Evolutionary conservation across 179 eudicot genomes (phyloP).

Genomic region (Actinidia chinensis): DNA sequence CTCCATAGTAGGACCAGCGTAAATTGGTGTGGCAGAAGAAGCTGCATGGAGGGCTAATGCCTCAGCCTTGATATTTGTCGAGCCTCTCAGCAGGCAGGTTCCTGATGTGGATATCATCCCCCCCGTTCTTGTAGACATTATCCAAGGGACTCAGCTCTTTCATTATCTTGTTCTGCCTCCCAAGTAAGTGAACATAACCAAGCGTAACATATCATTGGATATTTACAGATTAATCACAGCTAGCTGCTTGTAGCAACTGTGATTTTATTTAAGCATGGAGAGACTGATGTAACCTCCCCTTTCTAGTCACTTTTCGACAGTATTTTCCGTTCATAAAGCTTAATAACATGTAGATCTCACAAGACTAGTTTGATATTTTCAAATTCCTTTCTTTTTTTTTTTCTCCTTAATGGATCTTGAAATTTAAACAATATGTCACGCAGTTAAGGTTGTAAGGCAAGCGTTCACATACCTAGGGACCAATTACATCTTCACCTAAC

Average conservation of each 20-base stretch:
- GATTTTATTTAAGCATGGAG: background rate
- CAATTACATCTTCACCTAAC: no score
- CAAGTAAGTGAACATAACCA: slow-evolving; percentile 23
- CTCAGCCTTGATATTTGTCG: slow-evolving; percentile 40
- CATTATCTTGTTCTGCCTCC: slow-evolving; percentile 22
- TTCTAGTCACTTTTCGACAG: background rate
- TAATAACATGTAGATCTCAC: no score
- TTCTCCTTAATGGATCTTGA: no score
- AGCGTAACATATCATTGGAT: no score
- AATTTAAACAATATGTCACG: no score
- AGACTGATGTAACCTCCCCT: background rate
- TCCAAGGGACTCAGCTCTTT: slow-evolving; percentile 41
- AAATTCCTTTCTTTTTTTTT: no score
- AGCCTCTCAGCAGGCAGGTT: slow-evolving; percentile 32
- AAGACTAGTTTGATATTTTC: no score
- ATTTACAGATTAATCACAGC: no score
- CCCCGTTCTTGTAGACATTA: slow-evolving; percentile 32
- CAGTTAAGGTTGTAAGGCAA: no score
- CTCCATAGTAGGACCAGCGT: slow-evolving; percentile 30
- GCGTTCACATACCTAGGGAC: no score
- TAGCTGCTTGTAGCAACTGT: background rate
- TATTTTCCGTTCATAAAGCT: no score
- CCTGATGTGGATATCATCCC: slow-evolving; percentile 39
- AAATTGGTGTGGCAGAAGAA: slow-evolving; percentile 30
- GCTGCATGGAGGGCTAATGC: slow-evolving; percentile 33